Percentiles rank a stretch among this genome's conserved stretches.
Evolutionary conservation across 164 flowering plant species (phyloP).

Genomic region (Stephania japonica): DNA sequence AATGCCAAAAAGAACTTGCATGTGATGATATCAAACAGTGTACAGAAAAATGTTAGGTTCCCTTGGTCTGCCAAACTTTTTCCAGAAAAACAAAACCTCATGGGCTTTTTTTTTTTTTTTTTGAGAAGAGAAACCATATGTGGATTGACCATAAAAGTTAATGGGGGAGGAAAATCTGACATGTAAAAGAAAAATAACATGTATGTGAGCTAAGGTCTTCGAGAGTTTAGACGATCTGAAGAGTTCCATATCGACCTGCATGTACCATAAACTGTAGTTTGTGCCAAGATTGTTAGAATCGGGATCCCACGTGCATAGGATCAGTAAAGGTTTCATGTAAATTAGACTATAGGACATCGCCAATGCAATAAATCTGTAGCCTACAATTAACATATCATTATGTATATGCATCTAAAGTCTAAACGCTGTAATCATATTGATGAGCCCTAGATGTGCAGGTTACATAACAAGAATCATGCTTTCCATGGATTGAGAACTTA

Average conservation of each 20-base stretch:
- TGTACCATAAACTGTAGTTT: background rate
- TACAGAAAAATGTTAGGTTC: background rate
- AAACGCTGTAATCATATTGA: no score
- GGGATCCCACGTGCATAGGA: no score
- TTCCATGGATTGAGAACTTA: no score
- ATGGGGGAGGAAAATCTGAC: background rate
- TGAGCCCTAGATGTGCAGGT: no score
- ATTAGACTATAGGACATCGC: no score
- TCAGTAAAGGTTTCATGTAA: no score
- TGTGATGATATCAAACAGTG: background rate
- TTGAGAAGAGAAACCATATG: no score
- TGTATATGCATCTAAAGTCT: no score
- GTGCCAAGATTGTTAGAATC: background rate
- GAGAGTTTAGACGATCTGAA: background rate
- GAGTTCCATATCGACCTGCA: background rate
- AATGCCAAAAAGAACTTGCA: slow-evolving; percentile 4
- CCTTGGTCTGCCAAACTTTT: slow-evolving; percentile 10
- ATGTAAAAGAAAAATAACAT: background rate
- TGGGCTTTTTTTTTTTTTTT: no score
- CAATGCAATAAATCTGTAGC: no score
- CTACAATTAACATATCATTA: no score
- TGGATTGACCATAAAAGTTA: background rate
- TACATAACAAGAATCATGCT: no score
- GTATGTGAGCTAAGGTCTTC: background rate
- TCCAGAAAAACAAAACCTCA: background rate